Conservation (phyloP, 306 rosid genomes). For the Medicago ruthenica region DNA sequence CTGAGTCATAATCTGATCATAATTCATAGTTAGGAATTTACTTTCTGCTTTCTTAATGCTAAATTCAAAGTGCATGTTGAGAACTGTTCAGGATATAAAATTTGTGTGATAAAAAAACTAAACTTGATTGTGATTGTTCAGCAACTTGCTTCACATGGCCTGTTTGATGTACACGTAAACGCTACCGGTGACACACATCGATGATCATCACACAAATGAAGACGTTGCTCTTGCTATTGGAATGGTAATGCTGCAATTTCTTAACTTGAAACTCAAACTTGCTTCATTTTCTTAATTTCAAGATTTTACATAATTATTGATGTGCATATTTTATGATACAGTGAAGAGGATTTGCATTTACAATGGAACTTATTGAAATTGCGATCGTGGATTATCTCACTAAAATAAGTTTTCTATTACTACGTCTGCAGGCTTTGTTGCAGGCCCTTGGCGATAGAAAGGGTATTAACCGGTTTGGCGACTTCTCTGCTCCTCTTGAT, state of each 20-base stretch:
- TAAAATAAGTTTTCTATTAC: constrained; percentile 27
- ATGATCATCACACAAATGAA: constrained; percentile 94
- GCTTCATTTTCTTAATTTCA: constrained; percentile 5
- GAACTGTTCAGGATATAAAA: not conserved
- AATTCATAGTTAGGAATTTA: not conserved
- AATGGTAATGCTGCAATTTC: constrained; percentile 58
- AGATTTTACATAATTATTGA: constrained; percentile 57
- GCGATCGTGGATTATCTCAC: constrained; percentile 3
- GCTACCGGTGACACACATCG: constrained; percentile 91
- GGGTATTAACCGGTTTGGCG: constrained; percentile 84
- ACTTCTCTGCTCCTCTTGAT: constrained; percentile 93
- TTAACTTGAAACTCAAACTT: not conserved
- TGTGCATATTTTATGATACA: constrained; percentile 28
- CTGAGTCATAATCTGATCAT: constrained; percentile 19
- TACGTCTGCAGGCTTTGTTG: constrained; percentile 67
- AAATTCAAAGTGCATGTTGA: not conserved
- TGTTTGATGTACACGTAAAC: constrained; percentile 78
- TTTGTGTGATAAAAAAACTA: constrained; percentile 7
- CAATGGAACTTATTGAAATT: not conserved
- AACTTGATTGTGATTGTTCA: constrained; percentile 45
- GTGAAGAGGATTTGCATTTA: not conserved
- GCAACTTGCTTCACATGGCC: constrained; percentile 93
- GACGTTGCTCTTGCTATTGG: constrained; percentile 93
- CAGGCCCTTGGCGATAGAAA: constrained; percentile 91
- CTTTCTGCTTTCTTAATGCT: constrained; percentile 9